Evolutionary conservation across 768 basidiomycete species (phyloP).

Genomic region (Mycena indigotica): DNA sequence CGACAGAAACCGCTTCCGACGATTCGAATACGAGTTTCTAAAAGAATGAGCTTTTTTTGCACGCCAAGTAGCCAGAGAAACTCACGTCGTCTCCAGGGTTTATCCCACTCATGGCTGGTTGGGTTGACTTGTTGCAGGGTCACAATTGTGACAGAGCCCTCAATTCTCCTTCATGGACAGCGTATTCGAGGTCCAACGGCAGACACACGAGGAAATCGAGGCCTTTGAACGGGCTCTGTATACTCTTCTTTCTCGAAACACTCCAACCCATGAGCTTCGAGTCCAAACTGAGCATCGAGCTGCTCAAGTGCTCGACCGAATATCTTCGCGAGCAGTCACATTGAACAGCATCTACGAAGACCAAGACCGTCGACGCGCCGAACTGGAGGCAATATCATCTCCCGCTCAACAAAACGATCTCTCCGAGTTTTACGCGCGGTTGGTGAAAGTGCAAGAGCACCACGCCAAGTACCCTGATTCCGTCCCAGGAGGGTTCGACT

Average conservation of each 20-base stretch:
- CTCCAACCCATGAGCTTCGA: conserved; percentile 60
- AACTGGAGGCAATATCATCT: conserved; percentile 64
- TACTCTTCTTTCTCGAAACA: conserved; percentile 72
- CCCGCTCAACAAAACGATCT: conserved; percentile 69
- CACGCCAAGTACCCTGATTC: conserved; percentile 94
- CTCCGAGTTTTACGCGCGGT: conserved; percentile 92
- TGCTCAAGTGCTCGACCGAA: conserved; percentile 83
- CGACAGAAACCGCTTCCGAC: conserved; percentile 85
- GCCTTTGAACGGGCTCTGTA: conserved; percentile 87
- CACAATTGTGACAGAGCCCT: conserved; percentile 56
- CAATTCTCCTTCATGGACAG: conserved; percentile 72
- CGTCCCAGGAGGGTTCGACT: conserved; percentile 76
- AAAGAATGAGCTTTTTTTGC: conserved; percentile 6
- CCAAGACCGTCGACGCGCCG: conserved; percentile 67
- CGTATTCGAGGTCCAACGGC: conserved; percentile 89
- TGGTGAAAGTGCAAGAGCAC: conserved; percentile 95
- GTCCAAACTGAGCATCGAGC: conserved; percentile 88
- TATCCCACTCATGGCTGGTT: conserved; percentile 72
- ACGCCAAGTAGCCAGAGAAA: conserved; percentile 24
- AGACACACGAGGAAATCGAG: conserved; percentile 95
- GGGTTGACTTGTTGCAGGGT: conserved; percentile 41
- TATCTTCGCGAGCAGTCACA: conserved; percentile 65
- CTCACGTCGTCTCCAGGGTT: conserved; percentile 83
- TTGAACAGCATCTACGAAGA: conserved; percentile 80
- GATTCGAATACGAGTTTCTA: conserved; percentile 96